Evolutionary conservation across 2,329 filamentous ascomycete species (phyloP).

Genomic region (Penicillium sp.): DNA sequence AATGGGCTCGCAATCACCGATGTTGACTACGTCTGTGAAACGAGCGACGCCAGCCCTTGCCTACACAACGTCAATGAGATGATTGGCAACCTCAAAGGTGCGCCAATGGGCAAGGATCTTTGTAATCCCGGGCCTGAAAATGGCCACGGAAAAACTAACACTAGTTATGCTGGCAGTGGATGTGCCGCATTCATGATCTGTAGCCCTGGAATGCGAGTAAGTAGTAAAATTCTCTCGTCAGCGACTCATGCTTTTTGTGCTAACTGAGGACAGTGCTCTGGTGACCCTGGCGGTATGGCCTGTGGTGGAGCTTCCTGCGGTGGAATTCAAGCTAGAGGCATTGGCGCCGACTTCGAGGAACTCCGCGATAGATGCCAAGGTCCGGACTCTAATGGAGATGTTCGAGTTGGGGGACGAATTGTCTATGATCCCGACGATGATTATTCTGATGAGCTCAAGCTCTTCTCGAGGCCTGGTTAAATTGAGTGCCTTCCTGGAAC

Average conservation of each 20-base stretch:
- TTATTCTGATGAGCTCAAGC: no score
- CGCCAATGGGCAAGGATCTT: background rate
- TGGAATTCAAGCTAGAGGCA: background rate
- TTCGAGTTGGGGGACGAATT: constrained; percentile 1
- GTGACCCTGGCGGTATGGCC: background rate
- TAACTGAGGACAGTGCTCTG: background rate
- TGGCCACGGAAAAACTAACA: background rate
- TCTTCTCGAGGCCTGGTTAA: constrained; percentile 1
- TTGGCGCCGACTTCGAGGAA: background rate
- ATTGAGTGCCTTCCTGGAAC: no score
- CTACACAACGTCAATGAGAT: no score
- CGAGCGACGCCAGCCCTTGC: no score
- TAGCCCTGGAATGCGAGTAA: background rate
- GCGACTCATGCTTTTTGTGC: no score
- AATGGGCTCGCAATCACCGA: no score
- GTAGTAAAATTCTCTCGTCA: no score
- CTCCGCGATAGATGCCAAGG: background rate
- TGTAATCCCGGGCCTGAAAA: background rate
- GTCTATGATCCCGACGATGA: background rate
- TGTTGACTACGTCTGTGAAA: no score
- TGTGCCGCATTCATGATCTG: background rate
- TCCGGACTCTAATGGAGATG: background rate
- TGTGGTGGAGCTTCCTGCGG: background rate
- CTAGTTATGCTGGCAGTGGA: background rate
- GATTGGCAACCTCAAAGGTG: background rate